Evolutionary conservation across 805 yeast species (phyloP).

Genomic region (Kodamaea neixiangensis): DNA sequence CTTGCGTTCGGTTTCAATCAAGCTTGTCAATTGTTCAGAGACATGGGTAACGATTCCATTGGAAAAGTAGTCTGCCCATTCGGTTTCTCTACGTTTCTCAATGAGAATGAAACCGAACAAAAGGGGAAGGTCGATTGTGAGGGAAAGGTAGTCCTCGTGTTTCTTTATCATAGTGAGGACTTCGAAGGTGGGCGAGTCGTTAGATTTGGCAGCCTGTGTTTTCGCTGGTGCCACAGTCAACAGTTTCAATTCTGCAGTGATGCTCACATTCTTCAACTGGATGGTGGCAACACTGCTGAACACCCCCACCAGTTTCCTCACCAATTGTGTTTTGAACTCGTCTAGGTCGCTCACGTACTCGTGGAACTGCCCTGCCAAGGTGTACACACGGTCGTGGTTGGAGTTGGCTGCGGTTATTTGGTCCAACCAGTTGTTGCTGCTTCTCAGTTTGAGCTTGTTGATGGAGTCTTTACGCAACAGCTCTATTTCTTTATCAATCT

Average conservation of each 20-base stretch:
- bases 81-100: slow-evolving; percentile 58
- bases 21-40: slow-evolving; percentile 57
- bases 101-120: slow-evolving; percentile 69
- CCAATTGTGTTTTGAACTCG: slow-evolving; percentile 31
- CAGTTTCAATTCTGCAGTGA: slow-evolving; percentile 29
- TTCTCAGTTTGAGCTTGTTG: slow-evolving; percentile 23
- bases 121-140: slow-evolving; percentile 67
- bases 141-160: slow-evolving; percentile 39
- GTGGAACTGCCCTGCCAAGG: slow-evolving; percentile 23
- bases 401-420: not conserved
- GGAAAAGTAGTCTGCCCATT: slow-evolving; percentile 53
- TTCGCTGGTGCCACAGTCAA: slow-evolving; percentile 21
- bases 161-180: slow-evolving; percentile 29
- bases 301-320: slow-evolving; percentile 22
- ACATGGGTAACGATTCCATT: slow-evolving; percentile 43
- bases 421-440: slow-evolving; percentile 7
- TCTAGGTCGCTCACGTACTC: slow-evolving; percentile 32
- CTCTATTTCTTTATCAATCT: slow-evolving; percentile 45
- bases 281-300: slow-evolving; percentile 36
- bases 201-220: slow-evolving; percentile 3
- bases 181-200: slow-evolving; percentile 16
- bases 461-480: slow-evolving; percentile 40
- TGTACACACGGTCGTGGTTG: not conserved
- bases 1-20: slow-evolving; percentile 57
- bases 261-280: slow-evolving; percentile 39